Evolutionary conservation across 176 grass and related monocot species (phyloP).

Genomic region (Oryza australiensis): DNA sequence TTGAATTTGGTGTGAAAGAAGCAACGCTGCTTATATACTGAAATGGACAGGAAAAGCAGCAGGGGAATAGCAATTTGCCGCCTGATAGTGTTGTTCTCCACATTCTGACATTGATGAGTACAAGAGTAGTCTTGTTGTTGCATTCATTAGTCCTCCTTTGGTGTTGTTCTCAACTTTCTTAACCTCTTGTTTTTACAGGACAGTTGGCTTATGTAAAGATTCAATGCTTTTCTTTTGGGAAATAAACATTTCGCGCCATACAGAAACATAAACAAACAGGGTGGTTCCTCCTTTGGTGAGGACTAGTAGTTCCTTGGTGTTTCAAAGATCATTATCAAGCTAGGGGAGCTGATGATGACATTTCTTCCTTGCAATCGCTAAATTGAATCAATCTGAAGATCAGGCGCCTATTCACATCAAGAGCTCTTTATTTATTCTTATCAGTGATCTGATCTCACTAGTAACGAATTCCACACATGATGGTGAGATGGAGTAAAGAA

Average conservation of each 20-base stretch:
- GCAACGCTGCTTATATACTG: neutral
- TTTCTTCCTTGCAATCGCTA: no score
- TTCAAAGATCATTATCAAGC: neutral
- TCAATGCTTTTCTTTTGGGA: neutral
- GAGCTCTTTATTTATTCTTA: constrained; percentile 1
- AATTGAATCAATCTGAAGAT: no score
- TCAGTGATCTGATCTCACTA: neutral
- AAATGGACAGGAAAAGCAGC: neutral
- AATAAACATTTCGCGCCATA: neutral
- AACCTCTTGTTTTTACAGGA: constrained; percentile 5
- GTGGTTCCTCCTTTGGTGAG: neutral
- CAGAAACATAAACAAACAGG: neutral
- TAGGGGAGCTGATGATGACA: neutral
- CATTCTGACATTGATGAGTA: neutral
- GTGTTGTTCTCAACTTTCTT: neutral
- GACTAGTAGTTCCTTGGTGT: neutral
- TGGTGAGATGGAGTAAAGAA: no score
- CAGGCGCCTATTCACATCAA: no score
- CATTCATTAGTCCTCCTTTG: neutral
- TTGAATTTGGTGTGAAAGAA: neutral
- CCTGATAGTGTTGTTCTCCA: neutral
- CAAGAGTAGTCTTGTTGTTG: neutral
- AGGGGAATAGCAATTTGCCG: no score
- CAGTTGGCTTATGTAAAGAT: neutral
- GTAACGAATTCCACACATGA: no score